Evolutionary conservation across 1,284 basidiomycete species (phyloP), one percentile per base, ranked within the genome.

Genomic region (Ganoderma leucocontextum): DNA sequence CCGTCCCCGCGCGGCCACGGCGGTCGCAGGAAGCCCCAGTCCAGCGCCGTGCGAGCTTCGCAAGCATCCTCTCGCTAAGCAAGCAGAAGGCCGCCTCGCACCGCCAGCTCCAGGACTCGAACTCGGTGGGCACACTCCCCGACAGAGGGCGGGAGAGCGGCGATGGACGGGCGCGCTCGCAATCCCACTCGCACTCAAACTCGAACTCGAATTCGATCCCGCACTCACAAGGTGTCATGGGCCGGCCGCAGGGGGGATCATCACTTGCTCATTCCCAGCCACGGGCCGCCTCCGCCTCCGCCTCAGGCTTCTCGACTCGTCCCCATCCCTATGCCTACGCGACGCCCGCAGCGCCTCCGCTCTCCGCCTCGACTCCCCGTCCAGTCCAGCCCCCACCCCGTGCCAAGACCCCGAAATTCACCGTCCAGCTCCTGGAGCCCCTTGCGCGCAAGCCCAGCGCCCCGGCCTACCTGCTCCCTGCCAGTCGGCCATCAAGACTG

Each of bases 261-360:
- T 47, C 65, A 25, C 52, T n/a, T 64, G 39, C 19, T 70, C 77
- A 47, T 68, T 78, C 68, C 74, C 80, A 42, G 41, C 25, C 41
- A 8, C 41, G 33, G 22, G 15, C 39, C 59, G n/a, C 44, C 9
- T 22, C 60, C 7, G 17, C 60, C 38, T 7, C 42, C 19, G 38
- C 39, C 13, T 17, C 60, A 57, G 55, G 33, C 29, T 39, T 59
- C 57, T 41, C 38, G 35, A 19, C 41, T 62, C 62, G 75, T 75
- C 75, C 75, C 38, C 86, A 86, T 70, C 88, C 89, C 8, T 90
- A 88, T 75, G 86, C 86, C 38, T 83, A 84, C 73, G 77, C 80
- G 17, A 78, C 81, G 44, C 78, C 83, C n/a, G 73, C 72, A 52
- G 53, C 70, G 52, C 41, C 67, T 19, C 60, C 67, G 44, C 66